phyloP scores from a whole-genome alignment of 306 rosid genomes.

The Quercus variabilis region DNA sequence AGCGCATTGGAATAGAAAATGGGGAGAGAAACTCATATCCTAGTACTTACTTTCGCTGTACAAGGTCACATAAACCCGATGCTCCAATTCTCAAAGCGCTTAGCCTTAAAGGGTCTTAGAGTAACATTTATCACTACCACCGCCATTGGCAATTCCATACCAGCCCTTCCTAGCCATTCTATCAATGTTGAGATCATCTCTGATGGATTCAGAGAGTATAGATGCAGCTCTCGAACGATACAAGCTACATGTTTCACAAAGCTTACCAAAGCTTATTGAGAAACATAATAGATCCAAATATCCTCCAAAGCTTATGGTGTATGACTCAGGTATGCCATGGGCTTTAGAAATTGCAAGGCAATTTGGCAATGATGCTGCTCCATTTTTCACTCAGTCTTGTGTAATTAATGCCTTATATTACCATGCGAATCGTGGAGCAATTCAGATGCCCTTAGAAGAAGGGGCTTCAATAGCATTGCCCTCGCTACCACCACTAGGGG shows the following conservation, averaged over 20 bases:
- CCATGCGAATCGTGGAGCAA: background rate
- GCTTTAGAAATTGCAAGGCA: constrained; percentile 22
- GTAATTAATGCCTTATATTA: background rate
- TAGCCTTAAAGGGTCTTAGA: constrained; percentile 14
- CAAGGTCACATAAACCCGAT: constrained; percentile 35
- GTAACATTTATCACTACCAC: constrained; percentile 18
- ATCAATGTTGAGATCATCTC: constrained; percentile 12
- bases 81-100: constrained; percentile 27
- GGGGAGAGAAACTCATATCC: background rate
- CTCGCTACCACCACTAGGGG: background rate
- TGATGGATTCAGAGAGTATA: background rate
- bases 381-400: constrained; percentile 26
- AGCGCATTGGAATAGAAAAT: background rate
- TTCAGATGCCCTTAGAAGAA: constrained; percentile 5
- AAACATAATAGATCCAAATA: background rate
- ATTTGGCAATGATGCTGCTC: constrained; percentile 17
- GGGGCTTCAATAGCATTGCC: background rate
- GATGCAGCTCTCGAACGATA: background rate
- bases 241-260: background rate
- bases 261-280: background rate
- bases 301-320: constrained; percentile 10
- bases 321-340: constrained; percentile 29
- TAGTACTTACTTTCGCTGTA: constrained; percentile 14
- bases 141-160: background rate
- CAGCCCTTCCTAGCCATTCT: background rate